These are phyloP conservation scores for Nothophytophthora sp. DNA, from an alignment of 352 stramenopile species.

Conservation along the genomic window DNA sequence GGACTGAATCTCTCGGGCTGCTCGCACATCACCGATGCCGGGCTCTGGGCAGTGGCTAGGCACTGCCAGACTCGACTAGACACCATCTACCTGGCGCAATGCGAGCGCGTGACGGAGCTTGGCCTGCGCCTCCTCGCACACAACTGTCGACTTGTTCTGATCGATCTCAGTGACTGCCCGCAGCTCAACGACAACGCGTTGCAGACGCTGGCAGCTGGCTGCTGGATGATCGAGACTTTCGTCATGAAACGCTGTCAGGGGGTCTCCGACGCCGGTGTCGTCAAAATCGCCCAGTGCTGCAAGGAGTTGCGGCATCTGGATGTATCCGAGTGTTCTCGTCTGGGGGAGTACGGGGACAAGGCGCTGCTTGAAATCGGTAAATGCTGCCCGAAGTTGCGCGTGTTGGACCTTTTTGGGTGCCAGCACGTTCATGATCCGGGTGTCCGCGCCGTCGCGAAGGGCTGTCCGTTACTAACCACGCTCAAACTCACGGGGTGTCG, in stretches of 20 bases:
- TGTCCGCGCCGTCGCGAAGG: conserved; percentile 78
- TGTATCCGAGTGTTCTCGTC: conserved; percentile 81
- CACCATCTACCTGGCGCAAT: conserved; percentile 82
- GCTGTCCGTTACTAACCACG: conserved; percentile 84
- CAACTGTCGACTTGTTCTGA: conserved; percentile 74
- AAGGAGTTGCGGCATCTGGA: conserved; percentile 80
- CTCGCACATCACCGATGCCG: conserved; percentile 85
- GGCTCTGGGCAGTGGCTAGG: conserved; percentile 84
- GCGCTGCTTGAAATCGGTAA: conserved; percentile 88
- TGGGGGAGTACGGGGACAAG: conserved; percentile 93
- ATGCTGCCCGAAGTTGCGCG: conserved; percentile 70
- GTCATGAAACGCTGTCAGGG: conserved; percentile 79
- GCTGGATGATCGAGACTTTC: conserved; percentile 83
- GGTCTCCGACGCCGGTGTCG: conserved; percentile 84
- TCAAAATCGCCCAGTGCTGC: conserved; percentile 89
- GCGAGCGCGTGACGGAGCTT: conserved; percentile 84
- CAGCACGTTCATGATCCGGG: conserved; percentile 85
- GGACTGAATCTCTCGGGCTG: conserved; percentile 69
- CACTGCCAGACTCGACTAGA: conserved; percentile 62
- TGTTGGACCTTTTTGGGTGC: conserved; percentile 88
- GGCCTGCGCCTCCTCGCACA: conserved; percentile 89
- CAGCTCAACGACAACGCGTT: conserved; percentile 85
- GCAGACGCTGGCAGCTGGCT: conserved; percentile 86
- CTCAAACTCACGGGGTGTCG: conserved; percentile 88
- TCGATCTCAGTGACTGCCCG: conserved; percentile 88